Percentiles rank a stretch among this genome's conserved stretches.
phyloP scores from a whole-genome alignment of 495 filamentous ascomycete species.

The Trichoderma erinaceum region DNA sequence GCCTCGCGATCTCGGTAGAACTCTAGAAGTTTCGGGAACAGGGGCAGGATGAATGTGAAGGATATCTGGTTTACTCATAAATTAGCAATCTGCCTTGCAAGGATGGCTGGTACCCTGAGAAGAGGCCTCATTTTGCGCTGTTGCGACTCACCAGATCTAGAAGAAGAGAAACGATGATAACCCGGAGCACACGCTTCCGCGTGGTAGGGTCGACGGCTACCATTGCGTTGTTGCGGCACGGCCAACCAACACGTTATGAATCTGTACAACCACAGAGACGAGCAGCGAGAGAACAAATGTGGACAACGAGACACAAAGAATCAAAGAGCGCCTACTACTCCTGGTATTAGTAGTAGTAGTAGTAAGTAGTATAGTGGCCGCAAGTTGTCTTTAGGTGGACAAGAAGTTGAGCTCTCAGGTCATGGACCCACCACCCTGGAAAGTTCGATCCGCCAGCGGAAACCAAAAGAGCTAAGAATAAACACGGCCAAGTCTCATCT shows the following conservation, averaged over 20 bases:
- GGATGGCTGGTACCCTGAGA: neutral
- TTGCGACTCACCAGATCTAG: conserved; percentile 43
- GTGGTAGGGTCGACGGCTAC: conserved; percentile 40
- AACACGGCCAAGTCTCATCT: neutral
- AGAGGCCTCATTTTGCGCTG: conserved; percentile 22
- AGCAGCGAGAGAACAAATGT: neutral
- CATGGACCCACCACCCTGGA: neutral
- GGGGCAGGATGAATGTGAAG: conserved; percentile 90
- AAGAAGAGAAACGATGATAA: conserved; percentile 54
- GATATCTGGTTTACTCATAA: conserved; percentile 31
- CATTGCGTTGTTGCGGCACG: conserved; percentile 27
- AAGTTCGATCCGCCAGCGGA: neutral
- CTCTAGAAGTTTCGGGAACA: conserved; percentile 88
- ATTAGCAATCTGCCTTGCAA: conserved; percentile 20
- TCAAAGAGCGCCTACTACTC: neutral
- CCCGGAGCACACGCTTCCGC: conserved; percentile 77
- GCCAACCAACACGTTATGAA: neutral
- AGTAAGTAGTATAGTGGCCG: no score
- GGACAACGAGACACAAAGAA: neutral
- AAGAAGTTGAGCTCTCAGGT: neutral
- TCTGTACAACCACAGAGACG: conserved; percentile 8
- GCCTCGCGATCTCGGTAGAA: conserved; percentile 80
- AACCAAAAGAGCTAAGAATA: neutral
- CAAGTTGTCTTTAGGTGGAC: neutral
- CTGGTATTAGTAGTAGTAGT: neutral